Evolutionary conservation across 2,329 filamentous ascomycete species (phyloP), one percentile per base, ranked within the genome.

Genomic region (Calonectria montana): DNA sequence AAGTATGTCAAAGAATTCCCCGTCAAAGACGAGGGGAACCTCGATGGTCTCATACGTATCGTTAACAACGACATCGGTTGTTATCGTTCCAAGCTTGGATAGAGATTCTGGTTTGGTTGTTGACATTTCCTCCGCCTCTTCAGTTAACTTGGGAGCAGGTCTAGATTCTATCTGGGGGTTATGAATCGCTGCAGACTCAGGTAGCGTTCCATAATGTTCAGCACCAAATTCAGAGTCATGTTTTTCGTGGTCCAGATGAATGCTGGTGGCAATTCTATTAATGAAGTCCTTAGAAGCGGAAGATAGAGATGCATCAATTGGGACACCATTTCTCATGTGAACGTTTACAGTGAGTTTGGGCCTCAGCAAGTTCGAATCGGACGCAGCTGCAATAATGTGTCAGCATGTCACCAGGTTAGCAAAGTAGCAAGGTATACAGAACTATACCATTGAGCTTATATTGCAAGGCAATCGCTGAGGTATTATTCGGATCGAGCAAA

Each of bases 1-100:
- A 9, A 97, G 88, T 47, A 93, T 90, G 31, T 91, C 88, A 82
- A 97, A 97, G 82, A 97, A 97, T 79, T 95, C 91, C 23, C 89
- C 88, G 78, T 97, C 94, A 27, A 94, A 94, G 2, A 91, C 90
- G 2, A 97, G 85, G 21, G 94, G 93, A 8, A 97, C 89, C 80
- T 96, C 92, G n/a, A 97, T 82, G 12, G 77, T 82, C 71, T 84
- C 81, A 59, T 80, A 80, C 7, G 45, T 72, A 35, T 74, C 74
- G 4, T 73, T 37, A 16, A 48, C 63, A 23, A 39, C 21, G 25
- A 10, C 37, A 29, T 64, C 47, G n/a, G 41, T 15, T n/a, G 4
- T 27, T n/a, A 4, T 29, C 12, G 18, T 7, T 5, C 18, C 18
- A 15, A 21, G 15, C 7, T 18, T 7, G n/a, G 47, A 10, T 18